These are phyloP conservation scores for Pouteria campechiana DNA, from an alignment of 179 eudicot species.

Conservation along the genomic window DNA sequence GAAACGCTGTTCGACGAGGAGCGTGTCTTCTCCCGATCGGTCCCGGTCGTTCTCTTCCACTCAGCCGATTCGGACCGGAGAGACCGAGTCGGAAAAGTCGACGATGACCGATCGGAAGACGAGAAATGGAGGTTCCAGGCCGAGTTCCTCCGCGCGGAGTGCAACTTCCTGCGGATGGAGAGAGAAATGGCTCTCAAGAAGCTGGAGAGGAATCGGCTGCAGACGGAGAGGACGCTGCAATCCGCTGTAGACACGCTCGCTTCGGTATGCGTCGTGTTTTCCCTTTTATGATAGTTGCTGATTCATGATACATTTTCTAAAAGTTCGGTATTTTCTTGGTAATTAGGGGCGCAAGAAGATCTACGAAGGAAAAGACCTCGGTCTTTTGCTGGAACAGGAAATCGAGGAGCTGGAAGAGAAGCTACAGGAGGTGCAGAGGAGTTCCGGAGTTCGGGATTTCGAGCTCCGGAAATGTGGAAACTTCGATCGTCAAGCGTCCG, in stretches of 20 bases:
- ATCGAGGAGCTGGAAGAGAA: slow-evolving; percentile 59
- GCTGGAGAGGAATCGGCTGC: slow-evolving; percentile 40
- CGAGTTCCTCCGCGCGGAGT: slow-evolving; percentile 80
- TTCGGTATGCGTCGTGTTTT: slow-evolving; percentile 29
- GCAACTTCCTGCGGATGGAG: slow-evolving; percentile 65
- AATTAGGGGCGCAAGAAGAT: slow-evolving; percentile 73
- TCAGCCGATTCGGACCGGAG: slow-evolving; percentile 13
- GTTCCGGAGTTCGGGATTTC: slow-evolving; percentile 16
- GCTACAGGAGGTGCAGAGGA: slow-evolving; percentile 45
- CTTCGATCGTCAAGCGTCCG: slow-evolving; percentile 50
- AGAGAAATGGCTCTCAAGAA: slow-evolving; percentile 53
- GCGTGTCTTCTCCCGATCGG: slow-evolving; percentile 18
- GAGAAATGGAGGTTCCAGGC: slow-evolving; percentile 79
- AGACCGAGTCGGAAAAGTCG: slow-evolving; percentile 8
- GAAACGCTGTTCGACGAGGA: slow-evolving; percentile 41
- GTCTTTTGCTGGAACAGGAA: slow-evolving; percentile 49
- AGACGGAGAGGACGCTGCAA: slow-evolving; percentile 38
- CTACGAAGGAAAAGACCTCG: slow-evolving; percentile 41
- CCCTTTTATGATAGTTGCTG: not conserved
- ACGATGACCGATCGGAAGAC: slow-evolving; percentile 20
- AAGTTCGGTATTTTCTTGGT: not conserved
- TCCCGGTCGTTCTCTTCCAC: slow-evolving; percentile 30
- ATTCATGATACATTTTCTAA: not conserved
- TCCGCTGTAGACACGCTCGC: slow-evolving; percentile 54
- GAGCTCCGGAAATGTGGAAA: slow-evolving; percentile 32